Base-by-base conservation (phyloP, 2,329 filamentous ascomycete genomes). In the Phialophora macrospora region DNA sequence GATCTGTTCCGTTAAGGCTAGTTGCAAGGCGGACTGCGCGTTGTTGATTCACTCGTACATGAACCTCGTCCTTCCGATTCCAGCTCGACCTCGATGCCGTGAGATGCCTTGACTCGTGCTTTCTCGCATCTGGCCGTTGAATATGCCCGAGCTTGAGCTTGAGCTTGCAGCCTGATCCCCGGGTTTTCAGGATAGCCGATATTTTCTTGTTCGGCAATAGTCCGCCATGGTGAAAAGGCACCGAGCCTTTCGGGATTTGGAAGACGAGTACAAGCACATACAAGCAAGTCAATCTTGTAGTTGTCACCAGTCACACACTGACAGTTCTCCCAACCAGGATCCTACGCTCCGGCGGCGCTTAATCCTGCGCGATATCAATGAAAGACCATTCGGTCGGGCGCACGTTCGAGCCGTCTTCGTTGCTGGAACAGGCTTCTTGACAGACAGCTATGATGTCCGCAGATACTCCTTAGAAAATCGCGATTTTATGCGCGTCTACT, bases 391-490 rank as follows among this genome's bases (percentile, higher is more conserved):
- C 34, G 60, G 64, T 49, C 93, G 90, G 90, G 91, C 92, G 75
- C 91, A 95, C 74, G 85, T 93, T 64, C 86, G 91, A 52, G 89
- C 90, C 63, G 85, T 90, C 59, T 79, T 91, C 11, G 90, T 94
- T 22, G 90, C 91, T 28, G 91, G 91, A 72, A 89, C 94, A 66
- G 91, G 91, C 72, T 95, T 95, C 85, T 94, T 95, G 78, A 94
- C 91, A 14, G 92, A 94, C 75, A 90, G 90, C 9, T 93, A 93
- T 78, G 88, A 78, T 20, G 73, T 83, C 6, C 20, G 62, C 34
- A 17, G 20, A 12, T 11, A 14, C 6, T n/a, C 32, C n/a, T 14
- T 52, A 2, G 8, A 14, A 30, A 26, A 48, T 22, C 32, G 9
- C 22, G 8, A 14, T 51, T 9, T 6, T 1, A 22, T 9, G 7